Base-by-base conservation (phyloP, 2,329 filamentous ascomycete genomes). In the Cytospora piceicola region DNA sequence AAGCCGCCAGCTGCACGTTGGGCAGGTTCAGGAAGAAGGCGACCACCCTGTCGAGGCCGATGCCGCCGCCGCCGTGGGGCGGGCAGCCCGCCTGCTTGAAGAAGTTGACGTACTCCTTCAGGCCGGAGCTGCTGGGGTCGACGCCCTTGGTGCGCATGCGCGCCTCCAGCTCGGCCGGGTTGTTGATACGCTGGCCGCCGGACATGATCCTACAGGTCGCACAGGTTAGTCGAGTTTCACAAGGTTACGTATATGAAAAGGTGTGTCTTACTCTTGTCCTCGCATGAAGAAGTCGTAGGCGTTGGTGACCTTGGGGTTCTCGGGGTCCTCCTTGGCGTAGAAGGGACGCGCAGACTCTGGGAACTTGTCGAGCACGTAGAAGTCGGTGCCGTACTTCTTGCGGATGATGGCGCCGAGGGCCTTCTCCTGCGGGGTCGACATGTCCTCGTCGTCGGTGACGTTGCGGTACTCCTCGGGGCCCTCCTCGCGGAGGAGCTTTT, bases 351-450 rank as follows among this genome's bases (percentile, higher is more conserved):
- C 92, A 46, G 84, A 83, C 77, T 95, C 88, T 54, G 95, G 95
- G 84, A 97, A 99, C 80, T 98, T 95, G 83, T 98, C 94, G 69
- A 99, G 86, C 27, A 96, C 90, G 81, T 97, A 98, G 81, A 98
- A 98, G 81, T 99, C 95, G 67, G 93, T 95, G 75, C 90, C 87
- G 84, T 90, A 97, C 80, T 97, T 97, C 72, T 92, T 85, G 65
- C 92, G 90, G 70, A 98, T 88, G 57, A 98, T 84, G 30, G 88
- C 89, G 65, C 95, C 95, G 11, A 98, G 88, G n/a, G 90, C 91
- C 80, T 94, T 94, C 77, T 95, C 92, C 74, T 94, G 90, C 0
- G 91, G 88, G 0, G 91, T 95, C 74, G 80, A 86, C 82, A 94
- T 88, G 73, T 95, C 92, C 74, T 94, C 91, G 68, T 90, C 88